Evolutionary conservation across 306 rosid species (phyloP).

Genomic region (Gastrolobium villosum): DNA sequence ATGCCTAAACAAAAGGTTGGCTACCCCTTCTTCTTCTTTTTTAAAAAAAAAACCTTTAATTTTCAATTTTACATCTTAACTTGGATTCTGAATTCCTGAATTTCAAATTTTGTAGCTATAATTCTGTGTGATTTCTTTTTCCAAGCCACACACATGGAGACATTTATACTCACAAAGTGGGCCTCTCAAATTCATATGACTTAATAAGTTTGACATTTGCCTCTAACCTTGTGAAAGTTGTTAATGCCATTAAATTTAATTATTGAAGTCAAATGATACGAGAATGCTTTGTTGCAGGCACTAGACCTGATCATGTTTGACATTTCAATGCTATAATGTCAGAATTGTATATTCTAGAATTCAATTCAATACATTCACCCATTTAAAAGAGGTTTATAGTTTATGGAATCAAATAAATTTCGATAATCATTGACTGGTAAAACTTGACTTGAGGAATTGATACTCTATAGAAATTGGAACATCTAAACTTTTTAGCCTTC

Average conservation of each 20-base stretch:
- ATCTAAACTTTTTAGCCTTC: background rate
- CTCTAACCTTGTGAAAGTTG: constrained; percentile 5
- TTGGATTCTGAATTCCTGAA: constrained; percentile 25
- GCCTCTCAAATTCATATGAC: background rate
- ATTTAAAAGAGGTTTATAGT: background rate
- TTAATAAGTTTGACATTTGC: constrained; percentile 10
- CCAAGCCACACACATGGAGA: background rate
- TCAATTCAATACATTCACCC: constrained; percentile 10
- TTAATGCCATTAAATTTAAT: background rate
- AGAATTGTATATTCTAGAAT: constrained; percentile 11
- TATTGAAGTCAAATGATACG: background rate
- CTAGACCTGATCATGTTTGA: constrained; percentile 9
- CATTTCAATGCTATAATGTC: constrained; percentile 14
- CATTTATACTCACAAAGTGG: background rate
- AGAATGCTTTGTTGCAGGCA: constrained; percentile 2
- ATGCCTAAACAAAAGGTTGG: constrained; percentile 61
- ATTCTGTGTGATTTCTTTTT: constrained; percentile 2
- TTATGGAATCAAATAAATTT: background rate
- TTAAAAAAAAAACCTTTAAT: background rate
- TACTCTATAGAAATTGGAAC: constrained; percentile 17
- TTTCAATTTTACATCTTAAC: background rate
- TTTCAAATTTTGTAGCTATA: constrained; percentile 18
- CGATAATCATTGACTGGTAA: constrained; percentile 4
- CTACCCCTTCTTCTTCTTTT: background rate
- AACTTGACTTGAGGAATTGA: constrained; percentile 19